Evolutionary conservation across 495 filamentous ascomycete genomes (phyloP), one percentile per base, ranked within the genome.

Genomic region (Aspergillus avenaceus): DNA sequence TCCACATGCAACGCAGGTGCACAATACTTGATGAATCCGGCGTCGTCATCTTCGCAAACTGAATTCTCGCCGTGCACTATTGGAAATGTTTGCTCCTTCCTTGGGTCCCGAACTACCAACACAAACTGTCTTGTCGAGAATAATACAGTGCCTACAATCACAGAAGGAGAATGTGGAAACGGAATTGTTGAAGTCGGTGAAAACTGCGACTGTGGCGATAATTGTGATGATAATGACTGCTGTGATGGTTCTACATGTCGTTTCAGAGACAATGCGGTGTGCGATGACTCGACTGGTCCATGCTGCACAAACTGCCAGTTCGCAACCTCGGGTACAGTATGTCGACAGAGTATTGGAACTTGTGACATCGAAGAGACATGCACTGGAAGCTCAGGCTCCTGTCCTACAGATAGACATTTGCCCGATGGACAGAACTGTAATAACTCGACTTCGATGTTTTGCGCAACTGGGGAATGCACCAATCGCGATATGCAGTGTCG

Each of bases 151-250:
- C 72, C 76, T 12, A 89, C 85, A 14, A 85, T 91, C 59, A 84
- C 81, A 0, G 81, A 81, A 49, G 83, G 82, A 31, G 80, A 88
- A 55, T 97, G 91, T 63, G 91, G 91, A 32, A 96, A 97, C 64
- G 91, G 91, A 31, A 93, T 96, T 50, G 90, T 96, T 24, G 91
- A 97, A 64, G 64, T 74, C n/a, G 91, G 87, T 44, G 91, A 97
- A 65, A 84, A 96, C 3, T 97, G 91, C 64, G 91, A 97, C 67
- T 97, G 91, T 64, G 91, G 91, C 47, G 67, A 67, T n/a, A 78
- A 81, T 16, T 96, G 90, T 65, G 77, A 71, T 19, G 57, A 37
- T 8, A 48, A 52, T 7, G 58, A 60, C n/a, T 97, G 91, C 74
- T 96, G 91, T 67, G 75, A 97, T 59, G 68, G 89, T 6, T 74